Evolutionary conservation across 2,329 filamentous ascomycete genomes (phyloP), one percentile per base, ranked within the genome.

Genomic region (Penicillium janthinellum): DNA sequence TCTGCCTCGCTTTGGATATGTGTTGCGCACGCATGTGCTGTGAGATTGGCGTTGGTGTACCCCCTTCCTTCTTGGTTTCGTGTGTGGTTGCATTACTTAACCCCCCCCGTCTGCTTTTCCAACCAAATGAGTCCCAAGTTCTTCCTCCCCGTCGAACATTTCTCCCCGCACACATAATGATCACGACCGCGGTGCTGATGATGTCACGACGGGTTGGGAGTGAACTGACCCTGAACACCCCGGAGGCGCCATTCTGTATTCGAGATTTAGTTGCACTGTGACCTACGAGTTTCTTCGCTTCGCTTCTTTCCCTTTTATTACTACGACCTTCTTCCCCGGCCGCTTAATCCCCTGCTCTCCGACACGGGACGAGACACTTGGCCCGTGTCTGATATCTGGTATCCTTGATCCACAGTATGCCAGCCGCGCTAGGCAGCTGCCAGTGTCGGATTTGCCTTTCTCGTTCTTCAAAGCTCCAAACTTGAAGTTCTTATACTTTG

Each of bases 41-140:
- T 67, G 70, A 72, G 66, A 71, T 64, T 70, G 72, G 73, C 73
- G 73, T 75, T 75, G 69, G 72, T 71, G 72, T 71, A 42, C 37
- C 25, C 38, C 51, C 28, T n/a, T 28, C 35, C 37, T 38, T 67
- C 67, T 68, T 65, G 63, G 38, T 52, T n/a, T 53, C 25, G 25
- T 42, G 55, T 49, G 38, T 42, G 67, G 65, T 67, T 68, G 69
- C 70, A 70, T 69, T 63, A 41, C 28, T 22, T 28, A 14, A 42
- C 41, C 35, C 39, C 35, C 39, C 47, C 37, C 45, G 42, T 64
- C 62, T 53, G 65, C 63, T 56, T 54, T 53, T 10, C 22, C 22
- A 53, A 31, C 25, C 51, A 53, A 39, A 42, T 44, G 51, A 28
- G 54, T 61, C 62, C 20, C 57, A 38, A 28, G 54, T 61, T 62